phyloP scores from a whole-genome alignment of 768 basidiomycete species.

The Suillus ampliporus region DNA sequence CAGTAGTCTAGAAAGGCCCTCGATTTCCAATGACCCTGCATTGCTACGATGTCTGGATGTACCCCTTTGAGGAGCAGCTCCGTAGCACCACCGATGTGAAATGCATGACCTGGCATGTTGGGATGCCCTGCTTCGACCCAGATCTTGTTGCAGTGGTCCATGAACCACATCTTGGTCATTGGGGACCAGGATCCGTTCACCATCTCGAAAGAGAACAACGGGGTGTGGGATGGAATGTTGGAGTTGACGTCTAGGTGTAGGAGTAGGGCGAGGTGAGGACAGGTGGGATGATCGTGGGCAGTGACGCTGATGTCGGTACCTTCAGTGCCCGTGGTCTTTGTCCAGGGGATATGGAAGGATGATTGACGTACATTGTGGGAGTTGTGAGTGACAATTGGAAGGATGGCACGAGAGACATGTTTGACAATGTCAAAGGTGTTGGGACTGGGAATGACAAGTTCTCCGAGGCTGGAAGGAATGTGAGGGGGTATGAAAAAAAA shows the following conservation, averaged over 20 bases:
- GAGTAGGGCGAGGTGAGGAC: too few species aligned
- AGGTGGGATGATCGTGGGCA: too few species aligned
- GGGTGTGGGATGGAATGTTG: conserved; percentile 17
- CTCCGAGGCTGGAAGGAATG: too few species aligned
- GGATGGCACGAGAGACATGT: too few species aligned
- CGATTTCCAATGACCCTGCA: conserved; percentile 39
- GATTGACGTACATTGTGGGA: too few species aligned
- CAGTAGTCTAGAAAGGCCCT: conserved; percentile 35
- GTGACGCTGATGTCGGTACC: too few species aligned
- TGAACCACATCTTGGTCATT: neutral
- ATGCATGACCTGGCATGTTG: conserved; percentile 30
- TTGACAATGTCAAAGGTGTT: too few species aligned
- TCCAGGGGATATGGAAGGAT: too few species aligned
- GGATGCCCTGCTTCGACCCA: neutral
- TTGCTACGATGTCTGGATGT: conserved; percentile 35
- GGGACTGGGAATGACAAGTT: too few species aligned
- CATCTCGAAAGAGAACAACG: neutral
- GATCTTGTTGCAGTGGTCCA: neutral
- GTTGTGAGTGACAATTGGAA: too few species aligned
- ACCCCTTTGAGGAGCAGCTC: conserved; percentile 38
- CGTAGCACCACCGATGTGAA: conserved; percentile 33
- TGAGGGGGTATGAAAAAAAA: too few species aligned
- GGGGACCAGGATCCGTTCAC: neutral
- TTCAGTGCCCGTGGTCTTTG: too few species aligned
- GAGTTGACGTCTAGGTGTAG: conserved; percentile 24